phyloP scores from a whole-genome alignment of 2,329 filamentous ascomycete genomes.

The Ophiosphaerella herpotricha region DNA sequence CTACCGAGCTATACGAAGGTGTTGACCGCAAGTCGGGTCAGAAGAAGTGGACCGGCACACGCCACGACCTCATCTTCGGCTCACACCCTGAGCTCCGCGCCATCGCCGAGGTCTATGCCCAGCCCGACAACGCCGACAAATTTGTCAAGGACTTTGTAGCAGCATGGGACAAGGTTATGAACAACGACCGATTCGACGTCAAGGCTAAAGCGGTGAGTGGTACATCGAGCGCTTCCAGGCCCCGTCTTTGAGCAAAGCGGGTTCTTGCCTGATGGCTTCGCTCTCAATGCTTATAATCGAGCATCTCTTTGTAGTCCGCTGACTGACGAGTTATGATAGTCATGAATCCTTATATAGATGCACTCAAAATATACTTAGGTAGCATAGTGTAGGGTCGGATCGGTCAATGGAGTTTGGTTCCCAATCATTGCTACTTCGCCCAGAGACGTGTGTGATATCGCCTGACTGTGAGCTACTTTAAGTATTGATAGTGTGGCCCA shows the following conservation, averaged over 20 bases:
- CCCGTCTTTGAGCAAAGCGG: slow-evolving; percentile 26
- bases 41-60: slow-evolving; percentile 72
- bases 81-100: slow-evolving; percentile 76
- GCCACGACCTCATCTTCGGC: slow-evolving; percentile 72
- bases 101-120: slow-evolving; percentile 70
- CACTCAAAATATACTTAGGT: slow-evolving; percentile 22
- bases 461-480: background rate
- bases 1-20: slow-evolving; percentile 64
- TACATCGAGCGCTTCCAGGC: slow-evolving; percentile 28
- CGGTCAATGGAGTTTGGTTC: slow-evolving; percentile 3
- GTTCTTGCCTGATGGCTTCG: slow-evolving; percentile 7
- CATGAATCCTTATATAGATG: slow-evolving; percentile 24
- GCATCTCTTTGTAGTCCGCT: slow-evolving; percentile 12
- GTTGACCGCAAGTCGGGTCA: slow-evolving; percentile 67
- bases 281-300: slow-evolving; percentile 12
- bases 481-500: too few relatives aligned
- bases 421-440: background rate
- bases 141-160: slow-evolving; percentile 73
- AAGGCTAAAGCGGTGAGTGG: slow-evolving; percentile 40
- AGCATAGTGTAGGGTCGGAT: slow-evolving; percentile 10
- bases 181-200: slow-evolving; percentile 70
- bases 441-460: background rate
- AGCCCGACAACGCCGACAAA: slow-evolving; percentile 63
- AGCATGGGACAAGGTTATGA: slow-evolving; percentile 77
- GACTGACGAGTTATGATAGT: slow-evolving; percentile 29